Evolutionary conservation across 1,139 yeast genomes (phyloP), one percentile per base, ranked within the genome.

Genomic region (Magnusiomyces fungicola): DNA sequence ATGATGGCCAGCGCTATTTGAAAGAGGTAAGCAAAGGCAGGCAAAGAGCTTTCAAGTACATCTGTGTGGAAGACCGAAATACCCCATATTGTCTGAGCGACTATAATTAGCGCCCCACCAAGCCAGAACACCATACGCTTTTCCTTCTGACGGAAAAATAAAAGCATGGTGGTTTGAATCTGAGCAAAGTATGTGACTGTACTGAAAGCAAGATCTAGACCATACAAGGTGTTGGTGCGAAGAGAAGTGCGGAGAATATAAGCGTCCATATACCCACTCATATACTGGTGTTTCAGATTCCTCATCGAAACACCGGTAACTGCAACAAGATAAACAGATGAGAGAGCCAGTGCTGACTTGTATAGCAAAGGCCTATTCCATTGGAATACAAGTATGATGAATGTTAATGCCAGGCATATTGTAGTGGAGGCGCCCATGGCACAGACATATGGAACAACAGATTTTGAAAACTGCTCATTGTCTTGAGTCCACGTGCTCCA

Each of bases 1-100:
- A 87, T 73, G 32, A 84, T 75, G 6, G 88, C 78, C 61, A 85
- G 72, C 9, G 92, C 83, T 37, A 88, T 85, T 54, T 94, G 75
- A 38, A 88, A 77, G 51, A 88, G 71, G 61, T 87, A 88, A 16
- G 82, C 82, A 61, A 88, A 83, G 0, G 95, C 90, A 0, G 95
- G 89, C 14, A 87, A 61, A 12, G 86, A 80, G 33, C 78, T 73
- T 10, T 78, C 75, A 50, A 75, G 76, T 16, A 64, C 69, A 2
- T 61, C 65, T 10, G 56, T 56, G 40, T 75, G 67, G 59, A 82
- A 80, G 10, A 76, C 75, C 5, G 89, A 72, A 1, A 83, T 71
- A 0, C 81, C 88, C 88, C 90, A 83, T 9, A 85, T 71, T 0
- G 79, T 72, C 59, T 84, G 87, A 0, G 88, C 75, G 0, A 78